Evolutionary conservation across 2,329 filamentous ascomycete species (phyloP).

Genomic region (Curvularia spicifera): DNA sequence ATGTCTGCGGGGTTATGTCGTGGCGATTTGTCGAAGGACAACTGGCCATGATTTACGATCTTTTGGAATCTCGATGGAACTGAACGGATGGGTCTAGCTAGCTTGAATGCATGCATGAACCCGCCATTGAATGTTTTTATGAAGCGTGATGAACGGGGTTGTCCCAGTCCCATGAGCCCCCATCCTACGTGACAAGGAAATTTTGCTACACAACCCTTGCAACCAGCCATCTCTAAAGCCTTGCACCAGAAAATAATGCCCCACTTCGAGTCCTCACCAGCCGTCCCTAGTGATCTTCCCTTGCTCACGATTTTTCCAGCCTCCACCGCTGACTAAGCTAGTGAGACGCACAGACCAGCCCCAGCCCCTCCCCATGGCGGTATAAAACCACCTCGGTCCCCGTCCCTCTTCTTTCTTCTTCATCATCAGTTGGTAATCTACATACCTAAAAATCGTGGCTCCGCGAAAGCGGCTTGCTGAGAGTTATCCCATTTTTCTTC

Average conservation of each 20-base stretch:
- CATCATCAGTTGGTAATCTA: constrained; percentile 50
- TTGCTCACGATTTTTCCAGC: constrained; percentile 1
- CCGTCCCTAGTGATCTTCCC: neutral
- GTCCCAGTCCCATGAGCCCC: neutral
- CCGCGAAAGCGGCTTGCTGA: constrained; percentile 52
- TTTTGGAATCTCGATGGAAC: constrained; percentile 30
- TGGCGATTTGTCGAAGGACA: constrained; percentile 26
- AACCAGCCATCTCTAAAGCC: neutral
- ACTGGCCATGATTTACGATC: constrained; percentile 25
- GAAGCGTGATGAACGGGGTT: neutral
- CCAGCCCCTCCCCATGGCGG: too few relatives aligned
- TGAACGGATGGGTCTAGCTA: constrained; percentile 38
- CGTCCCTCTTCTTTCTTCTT: constrained; percentile 31
- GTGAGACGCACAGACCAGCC: neutral
- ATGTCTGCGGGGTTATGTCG: constrained; percentile 25
- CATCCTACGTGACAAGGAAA: neutral
- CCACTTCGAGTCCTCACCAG: neutral
- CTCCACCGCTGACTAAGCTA: constrained; percentile 14
- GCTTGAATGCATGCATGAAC: constrained; percentile 42
- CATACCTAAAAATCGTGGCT: constrained; percentile 49
- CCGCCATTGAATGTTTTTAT: constrained; percentile 16
- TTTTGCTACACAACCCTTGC: neutral
- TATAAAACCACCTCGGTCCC: constrained; percentile 30
- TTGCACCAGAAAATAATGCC: neutral
- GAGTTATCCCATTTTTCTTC: constrained; percentile 44